phyloP scores from a whole-genome alignment of 805 yeast genomes.

The Jamesozyma jinghongensis region DNA sequence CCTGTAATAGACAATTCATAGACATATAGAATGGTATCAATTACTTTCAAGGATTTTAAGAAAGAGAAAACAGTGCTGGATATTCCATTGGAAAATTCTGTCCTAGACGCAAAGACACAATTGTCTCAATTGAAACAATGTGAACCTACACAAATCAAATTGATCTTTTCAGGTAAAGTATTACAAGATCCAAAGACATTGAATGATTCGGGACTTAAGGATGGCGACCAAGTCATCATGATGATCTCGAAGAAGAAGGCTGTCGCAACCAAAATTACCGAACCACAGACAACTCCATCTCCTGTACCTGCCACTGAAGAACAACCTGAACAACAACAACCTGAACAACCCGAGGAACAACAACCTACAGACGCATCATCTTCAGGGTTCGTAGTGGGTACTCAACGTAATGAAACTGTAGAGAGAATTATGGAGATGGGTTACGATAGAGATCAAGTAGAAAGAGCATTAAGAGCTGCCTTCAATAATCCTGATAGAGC shows the following conservation, averaged over 20 bases:
- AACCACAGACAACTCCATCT: conserved; percentile 11
- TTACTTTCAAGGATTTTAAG: conserved; percentile 75
- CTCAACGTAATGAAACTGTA: conserved; percentile 68
- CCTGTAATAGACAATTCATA: no score
- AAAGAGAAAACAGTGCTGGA: conserved; percentile 80
- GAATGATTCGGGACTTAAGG: conserved; percentile 65
- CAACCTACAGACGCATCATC: conserved; percentile 19
- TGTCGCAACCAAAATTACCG: conserved; percentile 16
- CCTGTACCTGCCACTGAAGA: conserved; percentile 17
- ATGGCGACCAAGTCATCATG: conserved; percentile 79
- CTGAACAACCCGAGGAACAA: neutral
- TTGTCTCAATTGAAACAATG: conserved; percentile 61
- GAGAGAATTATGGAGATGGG: conserved; percentile 93
- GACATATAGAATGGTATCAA: conserved; percentile 16
- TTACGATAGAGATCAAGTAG: conserved; percentile 78
- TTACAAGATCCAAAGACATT: conserved; percentile 74
- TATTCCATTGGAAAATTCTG: conserved; percentile 59
- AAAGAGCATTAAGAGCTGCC: conserved; percentile 87
- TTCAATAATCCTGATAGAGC: conserved; percentile 97
- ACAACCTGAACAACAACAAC: conserved; percentile 1
- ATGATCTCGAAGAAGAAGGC: conserved; percentile 62
- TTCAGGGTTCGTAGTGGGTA: conserved; percentile 69
- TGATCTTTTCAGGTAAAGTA: conserved; percentile 89
- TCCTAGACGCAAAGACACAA: conserved; percentile 59
- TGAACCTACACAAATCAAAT: conserved; percentile 66